Evolutionary conservation across 768 basidiomycete species (phyloP).

Genomic region (Gymnopilus junonius): DNA sequence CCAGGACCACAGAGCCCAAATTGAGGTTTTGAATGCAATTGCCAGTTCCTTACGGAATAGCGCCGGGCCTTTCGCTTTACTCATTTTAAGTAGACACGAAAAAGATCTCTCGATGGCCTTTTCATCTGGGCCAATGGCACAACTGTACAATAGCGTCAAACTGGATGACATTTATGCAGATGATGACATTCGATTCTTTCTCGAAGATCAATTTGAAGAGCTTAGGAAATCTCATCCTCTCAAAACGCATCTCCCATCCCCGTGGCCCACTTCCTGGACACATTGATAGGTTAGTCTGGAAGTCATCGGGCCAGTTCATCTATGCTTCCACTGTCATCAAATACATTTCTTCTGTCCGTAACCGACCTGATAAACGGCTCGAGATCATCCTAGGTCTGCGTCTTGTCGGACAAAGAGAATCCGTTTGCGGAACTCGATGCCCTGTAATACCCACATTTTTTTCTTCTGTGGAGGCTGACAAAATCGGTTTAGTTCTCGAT

Average conservation of each 20-base stretch:
- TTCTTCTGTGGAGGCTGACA: background rate
- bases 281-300: background rate
- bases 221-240: conserved; percentile 7
- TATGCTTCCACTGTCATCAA: background rate
- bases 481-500: background rate
- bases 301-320: background rate
- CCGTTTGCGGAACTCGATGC: background rate
- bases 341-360: background rate
- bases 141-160: background rate
- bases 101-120: conserved; percentile 4
- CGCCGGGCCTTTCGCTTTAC: conserved; percentile 2
- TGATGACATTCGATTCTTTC: conserved; percentile 13
- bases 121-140: background rate
- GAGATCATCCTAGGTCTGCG: background rate
- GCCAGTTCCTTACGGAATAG: background rate
- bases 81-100: conserved; percentile 10
- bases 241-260: background rate
- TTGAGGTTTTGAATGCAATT: background rate
- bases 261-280: conserved; percentile 1
- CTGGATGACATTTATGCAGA: conserved; percentile 13
- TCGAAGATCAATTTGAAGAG: conserved; percentile 8
- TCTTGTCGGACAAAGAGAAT: background rate
- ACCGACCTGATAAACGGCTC: background rate
- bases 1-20: background rate
- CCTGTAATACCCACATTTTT: background rate